These are phyloP conservation scores for Pelagomonas calceolata DNA, from an alignment of 108 stramenopile species.

Conservation along the genomic window DNA sequence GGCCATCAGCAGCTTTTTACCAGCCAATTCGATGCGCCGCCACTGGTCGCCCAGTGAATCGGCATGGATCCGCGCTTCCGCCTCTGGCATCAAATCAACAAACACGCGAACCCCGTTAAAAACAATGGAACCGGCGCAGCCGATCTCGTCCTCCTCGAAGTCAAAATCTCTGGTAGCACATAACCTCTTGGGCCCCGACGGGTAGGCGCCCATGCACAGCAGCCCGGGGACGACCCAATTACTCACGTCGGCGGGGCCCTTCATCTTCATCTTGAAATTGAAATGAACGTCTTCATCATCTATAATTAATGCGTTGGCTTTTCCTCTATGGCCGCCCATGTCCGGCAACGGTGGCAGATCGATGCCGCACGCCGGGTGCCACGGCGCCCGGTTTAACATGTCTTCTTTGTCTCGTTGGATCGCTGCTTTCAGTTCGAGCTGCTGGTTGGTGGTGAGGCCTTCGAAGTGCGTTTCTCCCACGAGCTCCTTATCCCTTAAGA, in stretches of 20 bases:
- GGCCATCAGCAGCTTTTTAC: background rate
- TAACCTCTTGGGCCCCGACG: constrained; percentile 3
- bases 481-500: background rate
- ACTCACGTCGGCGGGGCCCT: constrained; percentile 9
- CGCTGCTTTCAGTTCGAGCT: background rate
- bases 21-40: background rate
- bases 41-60: background rate
- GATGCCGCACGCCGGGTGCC: background rate
- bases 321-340: background rate
- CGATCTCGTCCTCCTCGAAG: background rate
- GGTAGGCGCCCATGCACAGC: constrained; percentile 9
- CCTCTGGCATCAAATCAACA: background rate
- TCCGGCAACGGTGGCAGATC: background rate
- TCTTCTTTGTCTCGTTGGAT: background rate
- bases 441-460: background rate
- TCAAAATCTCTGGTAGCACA: background rate
- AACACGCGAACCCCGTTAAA: background rate
- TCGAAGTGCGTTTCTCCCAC: background rate
- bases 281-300: constrained; percentile 6
- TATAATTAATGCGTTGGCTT: background rate
- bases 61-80: background rate
- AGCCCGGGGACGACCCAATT: constrained; percentile 18
- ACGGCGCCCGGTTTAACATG: background rate
- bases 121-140: background rate
- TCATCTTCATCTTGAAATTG: background rate